Evolutionary conservation across 129 eudicot genomes (phyloP).

Genomic region (carrot (Daucus carota)): DH1_v3.0 NC_030383.2:11969501-11970000

Average conservation of each 20-base stretch:
- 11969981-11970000: background rate
- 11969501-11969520: constrained; percentile 47
- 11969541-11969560: constrained; percentile 60
- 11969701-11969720: constrained; percentile 56
- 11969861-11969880: background rate
- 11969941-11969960: background rate
- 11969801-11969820: background rate
- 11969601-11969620: constrained; percentile 33
- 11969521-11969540: constrained; percentile 43
- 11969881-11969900: background rate
- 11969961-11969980: background rate
- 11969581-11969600: constrained; percentile 39
- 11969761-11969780: no score
- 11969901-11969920: background rate
- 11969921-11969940: background rate
- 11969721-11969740: constrained; percentile 89
- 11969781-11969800: no score
- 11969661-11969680: constrained; percentile 72
- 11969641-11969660: constrained; percentile 65
- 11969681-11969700: constrained; percentile 88
- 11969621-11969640: constrained; percentile 26
- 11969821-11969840: background rate
- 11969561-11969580: constrained; percentile 68
- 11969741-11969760: background rate
- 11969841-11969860: background rate